Percentiles rank a stretch among this genome's conserved stretches.
Conservation (phyloP, 2,329 filamentous ascomycete genomes). For the Pyricularia sp. region DNA sequence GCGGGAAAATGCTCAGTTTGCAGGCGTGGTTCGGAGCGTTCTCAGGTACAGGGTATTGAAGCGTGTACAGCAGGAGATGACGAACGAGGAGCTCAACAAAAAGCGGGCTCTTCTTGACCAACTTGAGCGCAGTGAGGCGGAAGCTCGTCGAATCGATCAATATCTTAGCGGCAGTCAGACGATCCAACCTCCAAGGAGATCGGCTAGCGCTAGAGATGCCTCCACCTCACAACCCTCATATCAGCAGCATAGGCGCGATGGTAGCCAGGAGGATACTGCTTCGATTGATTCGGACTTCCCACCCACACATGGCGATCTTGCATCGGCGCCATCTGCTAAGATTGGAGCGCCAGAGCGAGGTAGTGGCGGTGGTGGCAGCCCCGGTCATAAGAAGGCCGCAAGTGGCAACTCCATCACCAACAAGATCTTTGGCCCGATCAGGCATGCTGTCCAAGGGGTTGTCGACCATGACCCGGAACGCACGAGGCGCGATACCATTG, state of each 20-base stretch:
- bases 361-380: slow-evolving; percentile 20
- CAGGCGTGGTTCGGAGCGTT: slow-evolving; percentile 82
- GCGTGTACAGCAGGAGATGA: slow-evolving; percentile 95
- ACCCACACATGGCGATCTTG: slow-evolving; percentile 68
- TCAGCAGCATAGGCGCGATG: slow-evolving; percentile 41
- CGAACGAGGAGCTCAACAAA: slow-evolving; percentile 82
- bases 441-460: slow-evolving; percentile 91
- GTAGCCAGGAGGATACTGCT: slow-evolving; percentile 65
- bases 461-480: slow-evolving; percentile 93
- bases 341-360: slow-evolving; percentile 56
- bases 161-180: slow-evolving; percentile 72
- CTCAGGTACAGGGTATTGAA: slow-evolving; percentile 86
- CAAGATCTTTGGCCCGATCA: slow-evolving; percentile 91
- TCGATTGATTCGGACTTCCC: slow-evolving; percentile 96
- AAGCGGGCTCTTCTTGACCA: slow-evolving; percentile 76
- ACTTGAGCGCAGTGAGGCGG: slow-evolving; percentile 85
- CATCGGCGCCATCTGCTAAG: slow-evolving; percentile 60
- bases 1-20: slow-evolving; percentile 95
- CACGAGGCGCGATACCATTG: slow-evolving; percentile 84
- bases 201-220: slow-evolving; percentile 47
- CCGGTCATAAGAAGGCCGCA: slow-evolving; percentile 66
- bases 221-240: slow-evolving; percentile 16
- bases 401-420: slow-evolving; percentile 87
- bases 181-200: slow-evolving; percentile 55
- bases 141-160: slow-evolving; percentile 87